Percentiles rank a stretch among this genome's conserved stretches.
Evolutionary conservation across 352 stramenopile genomes (phyloP).

Genomic region (Globisporangium yorkense): DNA sequence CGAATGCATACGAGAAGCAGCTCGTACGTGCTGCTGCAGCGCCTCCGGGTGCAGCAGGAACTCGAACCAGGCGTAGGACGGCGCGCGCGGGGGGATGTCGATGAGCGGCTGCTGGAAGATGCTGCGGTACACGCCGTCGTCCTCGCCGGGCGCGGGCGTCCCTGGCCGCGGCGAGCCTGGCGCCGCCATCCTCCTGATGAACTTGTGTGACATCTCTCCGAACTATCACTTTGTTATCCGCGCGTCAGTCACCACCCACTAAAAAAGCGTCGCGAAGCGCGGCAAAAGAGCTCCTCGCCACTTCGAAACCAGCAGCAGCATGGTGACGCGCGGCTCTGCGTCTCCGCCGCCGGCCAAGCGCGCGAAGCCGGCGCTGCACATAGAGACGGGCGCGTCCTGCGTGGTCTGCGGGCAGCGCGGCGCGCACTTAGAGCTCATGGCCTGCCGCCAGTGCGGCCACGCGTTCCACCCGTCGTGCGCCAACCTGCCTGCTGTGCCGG

Average conservation of each 20-base stretch:
- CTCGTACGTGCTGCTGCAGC: constrained; percentile 62
- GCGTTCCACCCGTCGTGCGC: constrained; percentile 62
- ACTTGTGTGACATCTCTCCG: constrained; percentile 17
- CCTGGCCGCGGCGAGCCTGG: constrained; percentile 51
- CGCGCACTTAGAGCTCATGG: constrained; percentile 27
- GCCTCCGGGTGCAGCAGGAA: constrained; percentile 78
- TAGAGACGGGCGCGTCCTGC: constrained; percentile 7
- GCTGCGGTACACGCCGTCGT: constrained; percentile 77
- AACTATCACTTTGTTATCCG: background rate
- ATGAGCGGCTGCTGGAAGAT: constrained; percentile 81
- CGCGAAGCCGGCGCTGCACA: constrained; percentile 3
- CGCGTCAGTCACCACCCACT: background rate
- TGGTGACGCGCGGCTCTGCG: constrained; percentile 3
- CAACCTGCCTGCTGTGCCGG: constrained; percentile 51
- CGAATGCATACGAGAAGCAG: background rate
- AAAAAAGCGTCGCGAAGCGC: background rate
- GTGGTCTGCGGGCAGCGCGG: constrained; percentile 9
- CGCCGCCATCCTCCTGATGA: constrained; percentile 27
- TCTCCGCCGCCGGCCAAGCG: background rate
- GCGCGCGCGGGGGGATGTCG: constrained; percentile 55
- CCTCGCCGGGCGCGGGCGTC: constrained; percentile 15
- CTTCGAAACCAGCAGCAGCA: background rate
- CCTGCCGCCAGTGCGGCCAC: constrained; percentile 42
- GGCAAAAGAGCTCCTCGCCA: too few relatives aligned
- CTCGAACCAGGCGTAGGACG: constrained; percentile 81